phyloP scores from a whole-genome alignment of 192 early-diverging fungal species.

The Coemansia sp. region DNA sequence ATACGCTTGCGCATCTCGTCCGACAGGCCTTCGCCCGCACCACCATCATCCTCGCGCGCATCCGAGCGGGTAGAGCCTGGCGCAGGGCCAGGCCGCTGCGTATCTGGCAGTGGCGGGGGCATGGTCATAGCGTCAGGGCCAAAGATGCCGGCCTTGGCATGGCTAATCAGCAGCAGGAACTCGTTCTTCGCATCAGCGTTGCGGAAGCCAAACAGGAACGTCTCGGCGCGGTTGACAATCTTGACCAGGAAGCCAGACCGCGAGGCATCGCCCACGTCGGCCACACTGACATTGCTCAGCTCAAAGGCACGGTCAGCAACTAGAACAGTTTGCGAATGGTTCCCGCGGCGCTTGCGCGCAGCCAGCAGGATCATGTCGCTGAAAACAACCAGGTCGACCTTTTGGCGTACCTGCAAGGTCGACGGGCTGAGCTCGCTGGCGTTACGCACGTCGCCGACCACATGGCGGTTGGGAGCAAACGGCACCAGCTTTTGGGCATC shows the following conservation, averaged over 20 bases:
- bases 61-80: neutral
- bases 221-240: slow-evolving; percentile 76
- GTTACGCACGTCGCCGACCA: slow-evolving; percentile 66
- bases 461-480: slow-evolving; percentile 62
- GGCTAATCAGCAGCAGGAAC: slow-evolving; percentile 42
- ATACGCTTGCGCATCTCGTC: slow-evolving; percentile 24
- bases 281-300: slow-evolving; percentile 70
- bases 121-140: slow-evolving; percentile 13
- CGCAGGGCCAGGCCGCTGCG: neutral
- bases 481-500: slow-evolving; percentile 59
- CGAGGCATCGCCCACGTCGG: slow-evolving; percentile 76
- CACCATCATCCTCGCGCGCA: slow-evolving; percentile 4
- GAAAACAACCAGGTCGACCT: slow-evolving; percentile 74
- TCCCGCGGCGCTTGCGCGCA: slow-evolving; percentile 68
- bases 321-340: slow-evolving; percentile 59
- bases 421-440: slow-evolving; percentile 75
- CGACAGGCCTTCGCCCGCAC: slow-evolving; percentile 5
- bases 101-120: slow-evolving; percentile 11
- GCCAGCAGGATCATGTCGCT: slow-evolving; percentile 81
- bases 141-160: slow-evolving; percentile 36
- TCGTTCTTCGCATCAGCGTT: slow-evolving; percentile 40
- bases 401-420: slow-evolving; percentile 66
- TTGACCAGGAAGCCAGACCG: slow-evolving; percentile 77
- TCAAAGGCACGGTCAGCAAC: slow-evolving; percentile 77
- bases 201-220: slow-evolving; percentile 58